Evolutionary conservation across 306 rosid genomes (phyloP).

Genomic region (Dalbergia cultrata): DNA sequence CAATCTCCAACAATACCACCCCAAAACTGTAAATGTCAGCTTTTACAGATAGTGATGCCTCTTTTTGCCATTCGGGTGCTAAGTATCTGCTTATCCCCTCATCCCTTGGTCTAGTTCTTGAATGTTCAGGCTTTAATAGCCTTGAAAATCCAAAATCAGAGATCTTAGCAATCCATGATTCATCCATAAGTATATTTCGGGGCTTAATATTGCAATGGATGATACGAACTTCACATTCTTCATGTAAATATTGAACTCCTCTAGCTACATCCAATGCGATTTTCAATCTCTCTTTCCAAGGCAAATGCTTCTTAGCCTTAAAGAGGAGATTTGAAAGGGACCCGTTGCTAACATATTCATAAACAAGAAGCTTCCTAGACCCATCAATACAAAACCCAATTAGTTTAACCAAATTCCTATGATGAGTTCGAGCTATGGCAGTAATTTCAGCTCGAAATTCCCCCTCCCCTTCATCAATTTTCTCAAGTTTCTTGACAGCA

Average conservation of each 20-base stretch:
- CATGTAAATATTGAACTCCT: constrained; percentile 53
- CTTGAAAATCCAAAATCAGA: constrained; percentile 58
- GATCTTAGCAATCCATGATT: constrained; percentile 50
- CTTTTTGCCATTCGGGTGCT: constrained; percentile 55
- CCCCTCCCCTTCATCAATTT: constrained; percentile 42
- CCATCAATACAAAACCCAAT: constrained; percentile 58
- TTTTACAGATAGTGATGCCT: constrained; percentile 41
- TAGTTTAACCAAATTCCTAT: constrained; percentile 52
- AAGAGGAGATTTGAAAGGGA: constrained; percentile 53
- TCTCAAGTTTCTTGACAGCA: constrained; percentile 50
- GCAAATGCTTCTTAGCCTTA: not conserved
- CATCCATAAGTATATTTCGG: constrained; percentile 56
- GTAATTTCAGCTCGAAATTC: constrained; percentile 52
- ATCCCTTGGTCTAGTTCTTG: constrained; percentile 9
- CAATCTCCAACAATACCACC: constrained; percentile 46
- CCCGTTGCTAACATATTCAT: constrained; percentile 55
- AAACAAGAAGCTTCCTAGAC: constrained; percentile 48
- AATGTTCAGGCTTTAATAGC: constrained; percentile 1
- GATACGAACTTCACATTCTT: constrained; percentile 49
- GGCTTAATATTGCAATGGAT: constrained; percentile 58
- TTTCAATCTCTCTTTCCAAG: constrained; percentile 40
- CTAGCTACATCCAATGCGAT: constrained; percentile 49
- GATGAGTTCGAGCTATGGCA: constrained; percentile 55
- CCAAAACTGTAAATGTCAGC: constrained; percentile 52
- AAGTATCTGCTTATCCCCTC: constrained; percentile 32